Evolutionary conservation across 2,329 filamentous ascomycete genomes (phyloP).

Genomic region (Leptographium procerum): DNA sequence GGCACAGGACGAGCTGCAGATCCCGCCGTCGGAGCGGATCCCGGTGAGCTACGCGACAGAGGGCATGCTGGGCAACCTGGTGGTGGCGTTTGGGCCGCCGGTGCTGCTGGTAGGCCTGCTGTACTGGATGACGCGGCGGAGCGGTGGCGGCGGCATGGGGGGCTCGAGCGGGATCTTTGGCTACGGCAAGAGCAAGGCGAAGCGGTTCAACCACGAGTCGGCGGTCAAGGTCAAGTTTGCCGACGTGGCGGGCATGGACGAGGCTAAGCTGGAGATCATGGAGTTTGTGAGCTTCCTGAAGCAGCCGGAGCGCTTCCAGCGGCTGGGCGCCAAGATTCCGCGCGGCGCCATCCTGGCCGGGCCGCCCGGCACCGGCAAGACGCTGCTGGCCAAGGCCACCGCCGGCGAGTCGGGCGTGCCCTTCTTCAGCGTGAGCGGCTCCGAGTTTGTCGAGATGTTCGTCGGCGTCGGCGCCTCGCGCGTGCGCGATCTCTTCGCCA

Average conservation of each 20-base stretch:
- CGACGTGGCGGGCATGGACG: constrained; percentile 95
- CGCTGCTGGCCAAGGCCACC: constrained; percentile 89
- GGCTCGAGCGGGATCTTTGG: constrained; percentile 75
- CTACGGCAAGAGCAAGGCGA: constrained; percentile 90
- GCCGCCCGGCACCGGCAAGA: constrained; percentile 98
- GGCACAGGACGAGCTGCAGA: constrained; percentile 76
- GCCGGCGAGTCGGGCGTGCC: constrained; percentile 94
- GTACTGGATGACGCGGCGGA: constrained; percentile 66
- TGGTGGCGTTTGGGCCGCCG: constrained; percentile 75
- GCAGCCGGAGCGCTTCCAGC: constrained; percentile 83
- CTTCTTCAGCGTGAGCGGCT: constrained; percentile 97
- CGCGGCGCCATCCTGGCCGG: constrained; percentile 92
- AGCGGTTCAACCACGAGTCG: constrained; percentile 95
- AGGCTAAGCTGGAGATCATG: constrained; percentile 97
- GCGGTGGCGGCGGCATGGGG: constrained; percentile 48
- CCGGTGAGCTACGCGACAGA: constrained; percentile 80
- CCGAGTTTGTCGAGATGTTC: constrained; percentile 99
- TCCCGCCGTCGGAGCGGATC: constrained; percentile 79
- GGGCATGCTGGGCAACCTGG: constrained; percentile 58
- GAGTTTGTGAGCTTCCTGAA: constrained; percentile 97
- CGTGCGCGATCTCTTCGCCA: constrained; percentile 88
- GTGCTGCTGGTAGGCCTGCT: constrained; percentile 75
- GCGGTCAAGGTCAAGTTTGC: constrained; percentile 95
- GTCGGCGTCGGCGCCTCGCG: constrained; percentile 95
- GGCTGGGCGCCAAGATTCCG: constrained; percentile 93